Conservation (phyloP, 371 early-diverging fungal genomes). For the Mucor mucedo region DNA sequence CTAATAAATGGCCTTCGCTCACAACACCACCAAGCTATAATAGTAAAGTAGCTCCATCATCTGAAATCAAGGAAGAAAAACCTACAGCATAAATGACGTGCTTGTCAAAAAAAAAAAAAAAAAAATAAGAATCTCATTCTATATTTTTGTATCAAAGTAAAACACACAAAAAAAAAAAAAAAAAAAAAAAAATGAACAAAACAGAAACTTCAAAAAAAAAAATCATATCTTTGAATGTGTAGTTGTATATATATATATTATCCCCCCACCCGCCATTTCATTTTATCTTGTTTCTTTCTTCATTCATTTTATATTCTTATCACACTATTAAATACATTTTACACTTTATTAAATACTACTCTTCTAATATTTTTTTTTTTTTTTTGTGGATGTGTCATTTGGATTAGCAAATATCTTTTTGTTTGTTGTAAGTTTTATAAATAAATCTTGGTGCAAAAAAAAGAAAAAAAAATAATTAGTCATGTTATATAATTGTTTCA, state of each 20-base stretch:
- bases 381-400: no score
- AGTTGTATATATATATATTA: constrained; percentile 7
- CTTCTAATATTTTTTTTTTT: no score
- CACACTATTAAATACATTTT: no score
- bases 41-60: constrained; percentile 22
- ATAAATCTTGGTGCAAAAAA: no score
- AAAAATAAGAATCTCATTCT: background rate
- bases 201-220: constrained; percentile 5
- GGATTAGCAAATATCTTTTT: no score
- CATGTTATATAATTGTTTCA: no score
- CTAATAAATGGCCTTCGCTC: constrained; percentile 19
- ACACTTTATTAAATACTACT: no score
- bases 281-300: no score
- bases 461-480: no score
- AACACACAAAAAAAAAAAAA: constrained; percentile 2
- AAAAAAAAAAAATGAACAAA: constrained; percentile 6
- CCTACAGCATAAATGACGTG: constrained; percentile 9
- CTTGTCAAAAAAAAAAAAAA: constrained; percentile 17
- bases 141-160: constrained; percentile 8
- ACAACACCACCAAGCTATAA: constrained; percentile 21
- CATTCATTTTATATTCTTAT: no score
- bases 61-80: constrained; percentile 9
- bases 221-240: constrained; percentile 1
- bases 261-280: background rate
- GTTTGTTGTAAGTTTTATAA: no score